These are phyloP conservation scores for Aspergillus diversus DNA, from an alignment of 495 filamentous ascomycete species.

Conservation along the genomic window DNA sequence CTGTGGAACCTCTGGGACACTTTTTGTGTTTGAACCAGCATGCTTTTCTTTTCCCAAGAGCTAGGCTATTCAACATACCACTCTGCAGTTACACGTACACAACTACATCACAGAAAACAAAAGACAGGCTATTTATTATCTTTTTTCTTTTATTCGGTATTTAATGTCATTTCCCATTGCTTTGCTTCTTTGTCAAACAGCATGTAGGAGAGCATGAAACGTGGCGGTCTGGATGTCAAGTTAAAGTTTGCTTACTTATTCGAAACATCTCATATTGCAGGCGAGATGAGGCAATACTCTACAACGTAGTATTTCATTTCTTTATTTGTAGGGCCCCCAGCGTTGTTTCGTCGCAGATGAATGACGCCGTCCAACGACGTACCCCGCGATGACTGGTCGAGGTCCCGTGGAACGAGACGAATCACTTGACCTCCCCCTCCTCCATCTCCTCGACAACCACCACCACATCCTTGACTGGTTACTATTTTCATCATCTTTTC, in stretches of 20 bases:
- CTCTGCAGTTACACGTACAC: slow-evolving; percentile 10
- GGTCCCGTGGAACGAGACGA: slow-evolving; percentile 22
- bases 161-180: slow-evolving; percentile 2
- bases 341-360: not conserved
- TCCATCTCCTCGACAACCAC: slow-evolving; percentile 18
- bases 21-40: slow-evolving; percentile 9
- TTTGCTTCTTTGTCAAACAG: slow-evolving; percentile 16
- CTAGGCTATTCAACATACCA: slow-evolving; percentile 22
- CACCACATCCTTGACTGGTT: not conserved
- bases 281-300: not conserved
- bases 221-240: not conserved
- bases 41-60: slow-evolving; percentile 11
- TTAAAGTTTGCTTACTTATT: not conserved
- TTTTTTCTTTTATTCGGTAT: too few species aligned
- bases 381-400: slow-evolving; percentile 19
- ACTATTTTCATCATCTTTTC: not conserved
- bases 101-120: slow-evolving; percentile 9
- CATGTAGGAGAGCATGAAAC: not conserved
- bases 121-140: slow-evolving; percentile 1
- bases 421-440: slow-evolving; percentile 28
- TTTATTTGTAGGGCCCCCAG: too few species aligned
- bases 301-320: too few species aligned
- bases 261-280: not conserved
- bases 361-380: not conserved
- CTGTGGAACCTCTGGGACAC: not conserved